Conservation (phyloP, 2,329 filamentous ascomycete species). For the Calonectria multiphialidica region DNA sequence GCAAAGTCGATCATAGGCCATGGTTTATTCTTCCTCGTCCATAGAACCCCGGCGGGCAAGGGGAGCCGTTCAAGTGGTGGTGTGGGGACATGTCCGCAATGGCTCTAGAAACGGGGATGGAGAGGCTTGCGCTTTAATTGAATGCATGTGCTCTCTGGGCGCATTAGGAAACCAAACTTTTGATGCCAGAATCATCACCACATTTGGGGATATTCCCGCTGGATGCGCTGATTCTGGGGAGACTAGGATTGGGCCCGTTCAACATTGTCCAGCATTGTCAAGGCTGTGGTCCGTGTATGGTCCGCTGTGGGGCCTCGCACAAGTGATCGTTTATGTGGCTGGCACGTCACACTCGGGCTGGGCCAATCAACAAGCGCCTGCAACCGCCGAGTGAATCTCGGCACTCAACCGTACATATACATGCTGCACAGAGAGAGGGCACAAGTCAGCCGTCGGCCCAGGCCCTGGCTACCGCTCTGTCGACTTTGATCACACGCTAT, state of each 20-base stretch:
- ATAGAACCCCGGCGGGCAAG: background rate
- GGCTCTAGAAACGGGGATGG: background rate
- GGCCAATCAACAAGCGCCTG: conserved; percentile 20
- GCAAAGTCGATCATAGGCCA: background rate
- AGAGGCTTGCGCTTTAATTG: conserved; percentile 16
- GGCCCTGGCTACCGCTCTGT: background rate
- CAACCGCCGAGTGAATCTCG: conserved; percentile 19
- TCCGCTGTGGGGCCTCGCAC: background rate
- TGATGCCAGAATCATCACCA: background rate
- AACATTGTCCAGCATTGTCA: conserved; percentile 5
- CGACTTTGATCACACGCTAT: conserved; percentile 35
- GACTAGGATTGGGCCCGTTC: background rate
- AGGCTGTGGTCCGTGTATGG: background rate
- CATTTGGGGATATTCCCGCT: background rate
- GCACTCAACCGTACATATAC: conserved; percentile 7
- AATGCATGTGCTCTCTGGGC: conserved; percentile 7
- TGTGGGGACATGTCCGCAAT: background rate
- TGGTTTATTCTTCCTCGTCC: background rate
- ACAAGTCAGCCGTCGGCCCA: background rate
- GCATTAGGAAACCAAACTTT: background rate
- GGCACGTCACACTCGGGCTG: background rate
- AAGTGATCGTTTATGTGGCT: conserved; percentile 8
- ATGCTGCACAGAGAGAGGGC: background rate
- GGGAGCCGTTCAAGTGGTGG: background rate
- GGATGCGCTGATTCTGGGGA: background rate